Base-by-base conservation (phyloP, 2,329 filamentous ascomycete species). In the Atkinsonella hypoxylon region DNA sequence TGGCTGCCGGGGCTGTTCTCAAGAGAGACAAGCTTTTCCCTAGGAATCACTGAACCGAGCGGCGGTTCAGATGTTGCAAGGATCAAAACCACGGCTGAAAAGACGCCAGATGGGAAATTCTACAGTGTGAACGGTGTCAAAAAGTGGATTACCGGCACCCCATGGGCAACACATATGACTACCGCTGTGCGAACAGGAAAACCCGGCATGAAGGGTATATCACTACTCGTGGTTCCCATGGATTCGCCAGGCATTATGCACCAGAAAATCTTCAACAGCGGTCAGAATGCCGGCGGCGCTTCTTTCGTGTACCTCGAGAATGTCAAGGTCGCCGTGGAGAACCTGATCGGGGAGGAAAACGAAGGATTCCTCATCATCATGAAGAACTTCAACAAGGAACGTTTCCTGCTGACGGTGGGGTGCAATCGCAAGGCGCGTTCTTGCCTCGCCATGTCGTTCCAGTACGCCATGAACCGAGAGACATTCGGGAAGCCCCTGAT, bases 51-150 rank as follows among this genome's bases (percentile, higher is more conserved):
- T 2, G 82, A 85, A 61, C 81, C 82, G 0, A 50, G 58, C 64
- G 78, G 76, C 51, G 78, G 79, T 0, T 83, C 79, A 1, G 82
- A 86, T 58, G 80, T 86, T 3, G 80, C 79, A 1, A 77, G 76
- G 55, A 74, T 86, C 43, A 70, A 71, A 48, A 83, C 82, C 3
- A 83, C 77, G 0, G 82, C 82, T 0, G 61, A 64, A 38, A 68
- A 67, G 26, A 55, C 62, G 0, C 12, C 55, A 1, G 68, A 76
- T 38, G 76, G 74, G 0, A 66, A 70, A 34, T 61, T 68, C 46
- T 85, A 83, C 57, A 59, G 82, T 36, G 78, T 85, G n/a, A 83
- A 82, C 51, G 82, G 81, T 0, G 73, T 74, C 47, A 85, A 85
- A 69, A 83, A 83, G 61, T 83, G 80, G 79, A 84, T 85, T 56